Conservation (phyloP, 345 rosid genomes). For the Geranium rotundifolium region DNA sequence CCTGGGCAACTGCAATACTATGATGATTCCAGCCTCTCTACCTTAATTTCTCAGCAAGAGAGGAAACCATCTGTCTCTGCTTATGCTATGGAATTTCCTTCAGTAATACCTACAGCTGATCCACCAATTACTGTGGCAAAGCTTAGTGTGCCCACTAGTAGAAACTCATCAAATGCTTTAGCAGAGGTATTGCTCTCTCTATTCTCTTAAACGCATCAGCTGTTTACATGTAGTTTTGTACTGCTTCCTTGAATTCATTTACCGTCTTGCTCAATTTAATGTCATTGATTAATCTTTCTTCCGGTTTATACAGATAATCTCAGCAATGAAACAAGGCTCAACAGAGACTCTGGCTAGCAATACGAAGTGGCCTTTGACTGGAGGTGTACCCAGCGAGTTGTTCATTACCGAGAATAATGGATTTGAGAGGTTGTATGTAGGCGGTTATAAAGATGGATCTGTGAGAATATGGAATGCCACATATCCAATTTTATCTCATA, state of each 20-base stretch:
- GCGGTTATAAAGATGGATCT: conserved; percentile 61
- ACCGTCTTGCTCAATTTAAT: not conserved
- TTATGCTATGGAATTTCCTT: conserved; percentile 29
- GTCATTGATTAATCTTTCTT: not conserved
- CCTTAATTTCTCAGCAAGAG: conserved; percentile 36
- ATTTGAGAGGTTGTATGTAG: conserved; percentile 38
- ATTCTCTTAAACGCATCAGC: conserved; percentile 4
- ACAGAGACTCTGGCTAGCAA: conserved; percentile 12
- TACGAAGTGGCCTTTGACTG: conserved; percentile 51
- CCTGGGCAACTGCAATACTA: conserved; percentile 57
- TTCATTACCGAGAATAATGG: conserved; percentile 21
- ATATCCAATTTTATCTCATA: conserved; percentile 26
- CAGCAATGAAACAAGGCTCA: conserved; percentile 16
- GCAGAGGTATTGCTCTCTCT: conserved; percentile 29
- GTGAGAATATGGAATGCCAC: conserved; percentile 55
- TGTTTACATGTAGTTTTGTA: conserved; percentile 4
- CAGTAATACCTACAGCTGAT: conserved; percentile 33
- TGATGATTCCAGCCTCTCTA: conserved; percentile 32
- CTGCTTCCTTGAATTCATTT: not conserved
- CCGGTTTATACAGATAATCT: conserved; percentile 16
- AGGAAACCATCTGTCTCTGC: conserved; percentile 22
- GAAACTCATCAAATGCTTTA: conserved; percentile 28
- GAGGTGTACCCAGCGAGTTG: conserved; percentile 41
- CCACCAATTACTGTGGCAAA: conserved; percentile 41
- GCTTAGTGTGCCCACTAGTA: conserved; percentile 22